Conservation (phyloP, 1,284 basidiomycete species). For the Cryptococcus wingfieldii region DNA sequence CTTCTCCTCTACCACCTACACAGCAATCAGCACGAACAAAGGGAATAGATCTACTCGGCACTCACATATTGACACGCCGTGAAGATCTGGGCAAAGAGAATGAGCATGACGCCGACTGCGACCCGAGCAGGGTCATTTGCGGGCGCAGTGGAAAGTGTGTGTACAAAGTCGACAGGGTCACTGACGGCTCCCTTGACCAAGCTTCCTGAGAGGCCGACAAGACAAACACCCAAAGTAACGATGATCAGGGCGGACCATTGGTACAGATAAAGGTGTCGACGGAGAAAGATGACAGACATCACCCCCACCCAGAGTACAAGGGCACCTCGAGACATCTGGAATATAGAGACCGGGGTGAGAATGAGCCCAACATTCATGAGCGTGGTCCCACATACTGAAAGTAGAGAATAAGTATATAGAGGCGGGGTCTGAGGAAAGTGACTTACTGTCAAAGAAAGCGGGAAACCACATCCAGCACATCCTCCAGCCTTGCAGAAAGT, state of each 20-base stretch:
- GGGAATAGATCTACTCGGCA: neutral
- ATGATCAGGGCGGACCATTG: conserved; percentile 83
- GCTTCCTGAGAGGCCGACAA: conserved; percentile 89
- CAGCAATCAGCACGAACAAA: neutral
- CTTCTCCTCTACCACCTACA: conserved; percentile 81
- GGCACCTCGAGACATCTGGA: conserved; percentile 96
- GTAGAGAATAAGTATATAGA: neutral
- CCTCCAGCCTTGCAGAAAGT: conserved; percentile 33
- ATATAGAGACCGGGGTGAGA: conserved; percentile 94
- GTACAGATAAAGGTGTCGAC: conserved; percentile 53
- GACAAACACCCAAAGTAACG: conserved; percentile 82
- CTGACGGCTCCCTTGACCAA: conserved; percentile 67
- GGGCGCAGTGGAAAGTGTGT: conserved; percentile 30
- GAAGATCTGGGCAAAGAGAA: conserved; percentile 92
- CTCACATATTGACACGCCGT: conserved; percentile 45
- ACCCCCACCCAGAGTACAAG: conserved; percentile 95
- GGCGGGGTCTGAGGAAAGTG: neutral
- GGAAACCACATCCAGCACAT: conserved; percentile 47
- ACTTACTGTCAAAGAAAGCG: conserved; percentile 49
- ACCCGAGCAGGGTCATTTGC: conserved; percentile 48
- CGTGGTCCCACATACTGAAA: conserved; percentile 52
- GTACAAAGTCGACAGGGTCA: conserved; percentile 8
- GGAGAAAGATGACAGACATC: conserved; percentile 87
- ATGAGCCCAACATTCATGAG: conserved; percentile 93
- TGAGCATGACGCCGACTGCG: conserved; percentile 69